Evolutionary conservation across 208 protist genomes (phyloP).

Genomic region (Trichomonas gallinae): DNA sequence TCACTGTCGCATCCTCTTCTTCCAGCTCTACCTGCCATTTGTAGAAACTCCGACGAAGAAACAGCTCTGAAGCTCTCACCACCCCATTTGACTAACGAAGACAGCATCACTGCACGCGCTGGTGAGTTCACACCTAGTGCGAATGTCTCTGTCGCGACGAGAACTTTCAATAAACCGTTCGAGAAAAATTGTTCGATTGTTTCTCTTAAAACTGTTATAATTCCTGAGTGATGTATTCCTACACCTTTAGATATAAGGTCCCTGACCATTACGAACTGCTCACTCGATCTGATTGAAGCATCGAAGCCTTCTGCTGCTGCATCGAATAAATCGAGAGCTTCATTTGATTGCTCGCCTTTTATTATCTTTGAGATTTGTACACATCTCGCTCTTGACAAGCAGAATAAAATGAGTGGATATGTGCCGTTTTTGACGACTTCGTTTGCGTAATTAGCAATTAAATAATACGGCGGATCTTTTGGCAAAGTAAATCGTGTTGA

Average conservation of each 20-base stretch:
- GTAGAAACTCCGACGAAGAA: background rate
- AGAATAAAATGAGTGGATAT: background rate
- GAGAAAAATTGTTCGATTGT: conserved; percentile 68
- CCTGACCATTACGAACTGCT: background rate
- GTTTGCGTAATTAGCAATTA: background rate
- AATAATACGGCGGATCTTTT: background rate
- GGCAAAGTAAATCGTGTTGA: background rate
- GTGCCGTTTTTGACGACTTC: background rate
- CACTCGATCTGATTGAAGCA: too few relatives aligned
- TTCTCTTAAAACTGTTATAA: conserved; percentile 70
- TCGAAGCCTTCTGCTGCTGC: background rate
- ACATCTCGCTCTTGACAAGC: background rate
- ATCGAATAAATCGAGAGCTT: background rate
- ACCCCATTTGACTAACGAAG: background rate
- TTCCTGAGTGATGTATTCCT: conserved; percentile 65
- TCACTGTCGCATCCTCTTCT: background rate
- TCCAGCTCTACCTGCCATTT: background rate
- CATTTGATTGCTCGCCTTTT: background rate
- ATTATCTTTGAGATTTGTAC: background rate
- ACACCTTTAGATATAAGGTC: conserved; percentile 60
- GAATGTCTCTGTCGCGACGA: conserved; percentile 74
- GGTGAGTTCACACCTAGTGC: conserved; percentile 77
- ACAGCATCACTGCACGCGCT: conserved; percentile 61
- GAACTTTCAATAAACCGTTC: conserved; percentile 53
- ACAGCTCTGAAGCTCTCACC: background rate